A percentile compares a stretch with the other conserved stretches of the same genome.
Evolutionary conservation across 208 protist genomes (phyloP).

Genomic region (Zelonia costaricensis): DNA sequence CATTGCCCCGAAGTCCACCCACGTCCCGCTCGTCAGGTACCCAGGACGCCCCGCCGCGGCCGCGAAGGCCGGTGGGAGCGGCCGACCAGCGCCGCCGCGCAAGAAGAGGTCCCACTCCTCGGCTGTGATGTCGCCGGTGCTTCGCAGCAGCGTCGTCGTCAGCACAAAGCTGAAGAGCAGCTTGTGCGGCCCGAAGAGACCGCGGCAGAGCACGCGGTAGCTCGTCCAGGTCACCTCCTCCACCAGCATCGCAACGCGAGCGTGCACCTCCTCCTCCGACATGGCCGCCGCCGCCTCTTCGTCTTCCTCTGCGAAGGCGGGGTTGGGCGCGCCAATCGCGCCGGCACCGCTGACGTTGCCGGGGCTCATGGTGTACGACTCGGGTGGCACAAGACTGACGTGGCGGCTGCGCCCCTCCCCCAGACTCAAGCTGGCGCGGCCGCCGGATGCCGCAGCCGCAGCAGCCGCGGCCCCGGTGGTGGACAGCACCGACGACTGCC

Average conservation of each 20-base stretch:
- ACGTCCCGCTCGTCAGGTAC: slow-evolving; percentile 92
- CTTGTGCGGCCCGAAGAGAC: slow-evolving; percentile 95
- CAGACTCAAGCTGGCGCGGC: neutral
- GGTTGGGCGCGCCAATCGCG: neutral
- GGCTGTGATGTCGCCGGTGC: slow-evolving; percentile 46
- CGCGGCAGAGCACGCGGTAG: slow-evolving; percentile 93
- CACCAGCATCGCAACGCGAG: slow-evolving; percentile 71
- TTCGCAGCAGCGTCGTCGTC: slow-evolving; percentile 74
- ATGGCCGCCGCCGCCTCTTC: slow-evolving; percentile 14
- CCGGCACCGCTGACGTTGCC: neutral
- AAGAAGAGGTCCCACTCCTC: slow-evolving; percentile 89
- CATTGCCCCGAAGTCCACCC: slow-evolving; percentile 92
- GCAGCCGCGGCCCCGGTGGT: neutral
- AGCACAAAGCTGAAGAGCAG: slow-evolving; percentile 94
- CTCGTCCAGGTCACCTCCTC: slow-evolving; percentile 82
- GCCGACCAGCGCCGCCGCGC: slow-evolving; percentile 67
- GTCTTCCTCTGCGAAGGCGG: slow-evolving; percentile 11
- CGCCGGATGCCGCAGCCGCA: no score
- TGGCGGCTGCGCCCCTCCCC: neutral
- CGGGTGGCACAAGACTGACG: neutral
- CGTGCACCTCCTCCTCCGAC: slow-evolving; percentile 40
- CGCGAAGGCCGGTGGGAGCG: slow-evolving; percentile 25
- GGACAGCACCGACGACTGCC: slow-evolving; percentile 22
- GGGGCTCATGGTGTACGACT: no score
- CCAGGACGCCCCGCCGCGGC: slow-evolving; percentile 35